Evolutionary conservation across 2,329 filamentous ascomycete species (phyloP).

Genomic region (Huntiella bhutanensis): DNA sequence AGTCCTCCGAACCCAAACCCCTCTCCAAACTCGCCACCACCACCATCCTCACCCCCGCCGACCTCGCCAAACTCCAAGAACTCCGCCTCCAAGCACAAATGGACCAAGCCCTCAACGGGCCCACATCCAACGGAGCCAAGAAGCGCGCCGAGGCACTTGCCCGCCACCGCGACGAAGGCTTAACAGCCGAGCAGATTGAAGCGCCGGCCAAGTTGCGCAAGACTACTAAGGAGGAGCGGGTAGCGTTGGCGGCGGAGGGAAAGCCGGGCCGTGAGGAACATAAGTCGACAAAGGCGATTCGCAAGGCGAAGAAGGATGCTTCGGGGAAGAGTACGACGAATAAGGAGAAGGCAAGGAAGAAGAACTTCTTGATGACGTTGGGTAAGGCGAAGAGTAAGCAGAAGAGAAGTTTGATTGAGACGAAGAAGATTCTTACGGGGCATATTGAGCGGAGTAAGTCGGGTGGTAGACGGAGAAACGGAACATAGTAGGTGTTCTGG

Average conservation of each 20-base stretch:
- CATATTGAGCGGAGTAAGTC: constrained; percentile 71
- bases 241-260: constrained; percentile 66
- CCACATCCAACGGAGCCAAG: constrained; percentile 16
- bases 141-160: constrained; percentile 30
- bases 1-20: constrained; percentile 20
- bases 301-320: constrained; percentile 69
- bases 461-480: constrained; percentile 65
- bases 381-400: constrained; percentile 92
- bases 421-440: constrained; percentile 57
- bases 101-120: constrained; percentile 36
- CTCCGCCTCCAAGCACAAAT: constrained; percentile 58
- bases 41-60: constrained; percentile 83
- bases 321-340: constrained; percentile 95
- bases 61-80: constrained; percentile 85
- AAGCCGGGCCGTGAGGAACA: constrained; percentile 62
- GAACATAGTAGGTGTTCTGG: constrained; percentile 14
- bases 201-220: constrained; percentile 67
- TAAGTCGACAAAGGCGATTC: constrained; percentile 66
- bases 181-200: constrained; percentile 85
- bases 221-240: constrained; percentile 72
- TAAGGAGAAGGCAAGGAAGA: constrained; percentile 87
- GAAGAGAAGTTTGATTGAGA: constrained; percentile 81
- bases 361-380: constrained; percentile 98
- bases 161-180: constrained; percentile 65
- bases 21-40: constrained; percentile 69